Percentiles rank a stretch among this genome's conserved stretches.
phyloP scores from a whole-genome alignment of 1,284 basidiomycete genomes.

The Ceratobasidium sp. region DNA sequence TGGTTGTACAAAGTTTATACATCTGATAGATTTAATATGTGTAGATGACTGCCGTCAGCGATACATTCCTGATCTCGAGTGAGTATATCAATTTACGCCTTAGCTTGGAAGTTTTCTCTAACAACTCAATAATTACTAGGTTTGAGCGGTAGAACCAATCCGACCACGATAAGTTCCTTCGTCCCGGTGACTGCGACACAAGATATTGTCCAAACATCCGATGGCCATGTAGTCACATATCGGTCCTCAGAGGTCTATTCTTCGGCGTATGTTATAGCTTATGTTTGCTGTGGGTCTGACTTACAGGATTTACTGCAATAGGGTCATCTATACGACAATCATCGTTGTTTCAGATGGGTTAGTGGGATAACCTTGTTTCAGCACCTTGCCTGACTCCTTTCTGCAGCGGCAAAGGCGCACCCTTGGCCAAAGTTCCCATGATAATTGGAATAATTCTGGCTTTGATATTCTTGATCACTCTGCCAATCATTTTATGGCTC shows the following conservation, averaged over 20 bases:
- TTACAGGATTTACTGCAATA: background rate
- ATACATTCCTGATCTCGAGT: background rate
- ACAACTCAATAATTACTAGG: no score
- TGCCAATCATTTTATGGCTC: slow-evolving; percentile 30
- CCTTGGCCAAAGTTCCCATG: slow-evolving; percentile 8
- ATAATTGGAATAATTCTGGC: slow-evolving; percentile 23
- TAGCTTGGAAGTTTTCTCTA: background rate
- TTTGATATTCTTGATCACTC: background rate
- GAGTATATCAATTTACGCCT: background rate
- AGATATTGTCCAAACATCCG: background rate
- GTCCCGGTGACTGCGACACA: slow-evolving; percentile 22
- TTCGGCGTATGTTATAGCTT: slow-evolving; percentile 12
- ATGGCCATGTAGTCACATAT: slow-evolving; percentile 14
- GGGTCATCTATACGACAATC: slow-evolving; percentile 30
- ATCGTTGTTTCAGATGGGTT: slow-evolving; percentile 5
- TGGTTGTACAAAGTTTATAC: background rate
- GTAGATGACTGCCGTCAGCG: background rate
- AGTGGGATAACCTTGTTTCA: background rate
- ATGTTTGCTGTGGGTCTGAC: background rate
- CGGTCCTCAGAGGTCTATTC: slow-evolving; percentile 29
- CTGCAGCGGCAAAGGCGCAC: slow-evolving; percentile 16
- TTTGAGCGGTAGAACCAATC: background rate
- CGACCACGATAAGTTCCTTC: slow-evolving; percentile 5
- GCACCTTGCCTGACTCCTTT: background rate
- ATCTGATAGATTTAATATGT: background rate